Evolutionary conservation across 345 rosid species (phyloP).

Genomic region (Eucalyptus sp.): DNA sequence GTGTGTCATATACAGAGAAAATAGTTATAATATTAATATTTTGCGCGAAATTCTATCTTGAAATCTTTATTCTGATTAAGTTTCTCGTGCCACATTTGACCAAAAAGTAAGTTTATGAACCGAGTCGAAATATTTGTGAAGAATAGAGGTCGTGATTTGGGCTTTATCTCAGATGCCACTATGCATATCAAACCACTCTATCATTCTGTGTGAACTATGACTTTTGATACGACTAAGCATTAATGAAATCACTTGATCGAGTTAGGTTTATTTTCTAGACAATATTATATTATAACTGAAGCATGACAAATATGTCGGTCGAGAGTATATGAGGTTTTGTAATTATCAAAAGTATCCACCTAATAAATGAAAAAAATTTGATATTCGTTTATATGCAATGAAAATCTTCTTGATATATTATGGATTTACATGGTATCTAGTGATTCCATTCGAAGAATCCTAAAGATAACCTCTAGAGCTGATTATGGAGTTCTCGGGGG

Average conservation of each 20-base stretch:
- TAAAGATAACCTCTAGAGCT: background rate
- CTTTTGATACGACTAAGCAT: too few relatives aligned
- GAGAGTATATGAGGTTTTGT: background rate
- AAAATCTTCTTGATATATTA: background rate
- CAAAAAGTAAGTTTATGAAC: background rate
- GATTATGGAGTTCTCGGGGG: background rate
- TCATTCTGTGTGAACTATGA: too few relatives aligned
- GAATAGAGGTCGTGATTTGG: too few relatives aligned
- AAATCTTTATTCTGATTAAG: background rate
- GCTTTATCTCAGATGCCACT: too few relatives aligned
- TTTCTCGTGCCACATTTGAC: accelerated
- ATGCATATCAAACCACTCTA: too few relatives aligned
- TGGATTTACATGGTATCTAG: background rate
- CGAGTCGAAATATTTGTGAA: too few relatives aligned
- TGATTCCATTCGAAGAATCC: background rate
- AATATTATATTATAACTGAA: too few relatives aligned
- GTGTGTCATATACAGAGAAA: background rate
- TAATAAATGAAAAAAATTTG: background rate
- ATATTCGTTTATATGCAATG: background rate
- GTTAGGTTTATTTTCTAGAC: too few relatives aligned
- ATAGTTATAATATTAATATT: background rate
- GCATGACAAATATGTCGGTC: background rate
- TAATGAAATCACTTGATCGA: accelerated
- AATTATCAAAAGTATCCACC: accelerated
- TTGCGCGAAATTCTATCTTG: background rate